These are phyloP conservation scores for Diplodia intermedia DNA, from an alignment of 2,329 filamentous ascomycete species.

Conservation along the genomic window DNA sequence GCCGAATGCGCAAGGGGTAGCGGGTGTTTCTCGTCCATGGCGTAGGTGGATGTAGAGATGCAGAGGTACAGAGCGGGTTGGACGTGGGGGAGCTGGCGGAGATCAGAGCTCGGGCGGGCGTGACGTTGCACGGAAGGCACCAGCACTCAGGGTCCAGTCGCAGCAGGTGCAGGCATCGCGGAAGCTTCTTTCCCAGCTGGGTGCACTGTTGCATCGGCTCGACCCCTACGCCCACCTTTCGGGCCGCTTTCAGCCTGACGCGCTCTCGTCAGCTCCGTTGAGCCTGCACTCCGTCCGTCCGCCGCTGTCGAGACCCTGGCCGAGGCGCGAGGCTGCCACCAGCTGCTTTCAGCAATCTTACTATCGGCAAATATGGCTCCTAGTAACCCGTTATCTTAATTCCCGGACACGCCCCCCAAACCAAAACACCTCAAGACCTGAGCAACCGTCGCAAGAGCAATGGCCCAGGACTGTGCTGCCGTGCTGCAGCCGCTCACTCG, in stretches of 20 bases:
- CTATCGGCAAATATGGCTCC: constrained; percentile 15
- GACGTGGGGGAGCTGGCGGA: constrained; percentile 5
- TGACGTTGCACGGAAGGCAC: constrained; percentile 2
- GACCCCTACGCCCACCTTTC: neutral
- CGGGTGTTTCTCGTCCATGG: constrained; percentile 29
- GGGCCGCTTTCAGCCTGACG: constrained; percentile 1
- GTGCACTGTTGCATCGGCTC: neutral
- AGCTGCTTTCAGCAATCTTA: constrained; percentile 6
- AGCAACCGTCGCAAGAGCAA: neutral
- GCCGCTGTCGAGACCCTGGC: neutral
- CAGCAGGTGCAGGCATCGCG: constrained; percentile 5
- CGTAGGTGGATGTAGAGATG: neutral
- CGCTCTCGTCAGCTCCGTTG: neutral
- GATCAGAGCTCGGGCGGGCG: neutral
- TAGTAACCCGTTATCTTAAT: constrained; percentile 18
- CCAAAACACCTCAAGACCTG: neutral
- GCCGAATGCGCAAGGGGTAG: neutral
- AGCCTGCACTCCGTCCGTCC: constrained; percentile 7
- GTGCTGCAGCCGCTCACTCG: constrained; percentile 43
- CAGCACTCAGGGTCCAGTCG: constrained; percentile 11
- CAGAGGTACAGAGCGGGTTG: neutral
- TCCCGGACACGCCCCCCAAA: neutral
- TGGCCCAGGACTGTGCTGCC: constrained; percentile 16
- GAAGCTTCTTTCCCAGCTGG: constrained; percentile 4
- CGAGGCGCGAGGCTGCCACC: neutral